Percentiles rank a stretch among this genome's conserved stretches.
Conservation (phyloP, 2,329 filamentous ascomycete species). For the Penicillium hesseltinei region DNA sequence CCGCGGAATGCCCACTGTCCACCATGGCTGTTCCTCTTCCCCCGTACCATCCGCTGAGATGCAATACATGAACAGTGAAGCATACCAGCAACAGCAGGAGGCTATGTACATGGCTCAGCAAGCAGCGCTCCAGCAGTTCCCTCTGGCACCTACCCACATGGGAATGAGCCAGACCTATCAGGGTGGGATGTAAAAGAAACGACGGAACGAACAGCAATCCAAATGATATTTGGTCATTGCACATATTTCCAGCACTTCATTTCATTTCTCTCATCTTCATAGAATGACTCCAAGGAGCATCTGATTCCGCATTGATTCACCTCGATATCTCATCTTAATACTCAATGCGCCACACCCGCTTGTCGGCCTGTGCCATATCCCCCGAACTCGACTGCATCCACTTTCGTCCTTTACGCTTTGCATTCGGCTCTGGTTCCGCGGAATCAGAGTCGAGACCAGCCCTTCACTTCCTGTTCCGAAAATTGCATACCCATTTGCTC, state of each 20-base stretch:
- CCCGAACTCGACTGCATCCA: constrained; percentile 9
- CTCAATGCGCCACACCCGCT: constrained; percentile 9
- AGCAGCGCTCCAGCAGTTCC: constrained; percentile 30
- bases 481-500: constrained; percentile 39
- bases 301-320: constrained; percentile 15
- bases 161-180: constrained; percentile 35
- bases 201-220: constrained; percentile 12
- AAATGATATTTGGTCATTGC: constrained; percentile 22
- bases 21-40: constrained; percentile 37
- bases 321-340: constrained; percentile 18
- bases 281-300: constrained; percentile 16
- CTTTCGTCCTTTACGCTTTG: constrained; percentile 21
- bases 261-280: constrained; percentile 16
- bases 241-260: constrained; percentile 21
- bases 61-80: constrained; percentile 37
- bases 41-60: constrained; percentile 38
- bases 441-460: constrained; percentile 23
- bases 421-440: constrained; percentile 20
- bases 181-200: constrained; percentile 20
- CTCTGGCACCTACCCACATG: constrained; percentile 33
- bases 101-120: constrained; percentile 34
- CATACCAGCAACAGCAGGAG: constrained; percentile 34
- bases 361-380: constrained; percentile 20
- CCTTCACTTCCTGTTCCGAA: constrained; percentile 28
- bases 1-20: constrained; percentile 28